These are phyloP conservation scores for Clonostachys rosea DNA, from an alignment of 2,329 filamentous ascomycete genomes.

Conservation along the genomic window DNA sequence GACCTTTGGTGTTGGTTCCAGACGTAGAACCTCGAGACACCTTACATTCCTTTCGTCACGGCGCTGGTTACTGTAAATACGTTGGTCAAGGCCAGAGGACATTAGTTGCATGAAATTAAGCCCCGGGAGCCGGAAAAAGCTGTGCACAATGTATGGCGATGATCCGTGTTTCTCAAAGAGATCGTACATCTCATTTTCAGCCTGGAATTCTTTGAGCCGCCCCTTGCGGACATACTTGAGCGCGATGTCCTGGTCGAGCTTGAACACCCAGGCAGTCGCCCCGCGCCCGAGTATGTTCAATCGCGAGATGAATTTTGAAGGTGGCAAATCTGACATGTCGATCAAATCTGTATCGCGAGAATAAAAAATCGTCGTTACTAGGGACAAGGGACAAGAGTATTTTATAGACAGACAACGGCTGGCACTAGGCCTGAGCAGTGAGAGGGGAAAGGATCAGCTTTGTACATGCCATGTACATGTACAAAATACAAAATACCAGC, in stretches of 20 bases:
- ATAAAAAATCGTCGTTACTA: too few species aligned
- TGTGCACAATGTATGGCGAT: not conserved
- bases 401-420: too few species aligned
- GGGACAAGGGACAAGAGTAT: too few species aligned
- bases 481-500: too few species aligned
- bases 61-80: not conserved
- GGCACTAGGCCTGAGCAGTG: too few species aligned
- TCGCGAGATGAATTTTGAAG: too few species aligned
- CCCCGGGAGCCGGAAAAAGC: not conserved
- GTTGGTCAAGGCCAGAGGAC: not conserved
- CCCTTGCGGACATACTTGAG: not conserved
- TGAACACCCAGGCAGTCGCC: not conserved
- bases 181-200: not conserved
- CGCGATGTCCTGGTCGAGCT: not conserved
- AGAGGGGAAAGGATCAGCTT: too few species aligned
- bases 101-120: not conserved
- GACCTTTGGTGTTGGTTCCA: not conserved
- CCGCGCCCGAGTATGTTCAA: not conserved
- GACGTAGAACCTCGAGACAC: not conserved
- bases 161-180: not conserved
- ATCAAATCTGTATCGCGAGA: too few species aligned
- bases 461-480: too few species aligned
- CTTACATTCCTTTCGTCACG: not conserved
- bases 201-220: not conserved
- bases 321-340: too few species aligned